These are phyloP conservation scores for Yamadazyma friedrichii DNA, from an alignment of 1,139 yeast genomes.

Conservation along the genomic window DNA sequence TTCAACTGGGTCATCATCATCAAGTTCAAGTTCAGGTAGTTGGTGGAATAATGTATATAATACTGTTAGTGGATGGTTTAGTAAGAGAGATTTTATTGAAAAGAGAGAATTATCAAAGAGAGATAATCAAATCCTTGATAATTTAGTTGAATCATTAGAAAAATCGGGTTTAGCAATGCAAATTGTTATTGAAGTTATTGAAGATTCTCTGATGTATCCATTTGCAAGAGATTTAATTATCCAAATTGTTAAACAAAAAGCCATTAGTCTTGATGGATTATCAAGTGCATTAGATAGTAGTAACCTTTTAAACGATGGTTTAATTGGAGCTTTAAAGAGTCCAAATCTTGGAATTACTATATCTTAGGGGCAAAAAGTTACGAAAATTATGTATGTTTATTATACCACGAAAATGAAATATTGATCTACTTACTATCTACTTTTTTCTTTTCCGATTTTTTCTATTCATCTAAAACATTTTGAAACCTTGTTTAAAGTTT, in stretches of 20 bases:
- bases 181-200: slow-evolving; percentile 18
- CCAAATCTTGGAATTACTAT: slow-evolving; percentile 9
- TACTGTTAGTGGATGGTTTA: slow-evolving; percentile 14
- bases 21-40: slow-evolving; percentile 5
- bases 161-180: slow-evolving; percentile 33
- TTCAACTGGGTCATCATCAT: not conserved
- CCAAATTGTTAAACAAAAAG: slow-evolving; percentile 17
- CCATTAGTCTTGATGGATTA: slow-evolving; percentile 17
- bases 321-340: slow-evolving; percentile 17
- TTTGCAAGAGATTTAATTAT: slow-evolving; percentile 21
- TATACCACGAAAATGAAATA: too few species aligned
- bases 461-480: too few species aligned
- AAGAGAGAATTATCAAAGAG: slow-evolving; percentile 17
- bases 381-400: not conserved
- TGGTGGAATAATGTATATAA: slow-evolving; percentile 8
- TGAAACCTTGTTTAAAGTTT: too few species aligned
- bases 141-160: slow-evolving; percentile 24
- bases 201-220: slow-evolving; percentile 16
- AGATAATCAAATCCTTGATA: slow-evolving; percentile 24
- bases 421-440: too few species aligned
- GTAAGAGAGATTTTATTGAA: slow-evolving; percentile 12
- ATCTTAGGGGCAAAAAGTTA: slow-evolving; percentile 1
- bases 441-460: too few species aligned
- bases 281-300: slow-evolving; percentile 16
- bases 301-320: slow-evolving; percentile 18